Conservation (phyloP, 345 rosid species). For the Lepidium africanum region DNA sequence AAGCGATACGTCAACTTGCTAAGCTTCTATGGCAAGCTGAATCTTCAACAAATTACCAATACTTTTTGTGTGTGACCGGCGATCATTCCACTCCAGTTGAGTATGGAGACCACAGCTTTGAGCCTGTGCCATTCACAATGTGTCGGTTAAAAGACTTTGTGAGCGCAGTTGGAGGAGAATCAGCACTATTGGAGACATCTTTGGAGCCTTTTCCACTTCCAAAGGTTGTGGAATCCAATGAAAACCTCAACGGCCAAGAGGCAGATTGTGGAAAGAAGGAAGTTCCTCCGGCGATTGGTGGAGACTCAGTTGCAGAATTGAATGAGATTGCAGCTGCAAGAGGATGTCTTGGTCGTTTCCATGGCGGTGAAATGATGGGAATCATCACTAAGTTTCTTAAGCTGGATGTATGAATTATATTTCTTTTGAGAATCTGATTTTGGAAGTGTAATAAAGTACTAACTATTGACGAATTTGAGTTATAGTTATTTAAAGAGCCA, state of each 20-base stretch:
- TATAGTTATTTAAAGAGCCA: background rate
- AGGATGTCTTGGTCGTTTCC: constrained; percentile 91
- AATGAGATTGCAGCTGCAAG: constrained; percentile 79
- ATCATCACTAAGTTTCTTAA: constrained; percentile 26
- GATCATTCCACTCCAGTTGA: constrained; percentile 97
- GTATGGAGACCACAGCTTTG: constrained; percentile 96
- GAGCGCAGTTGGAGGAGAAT: constrained; percentile 65
- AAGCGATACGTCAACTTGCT: constrained; percentile 70
- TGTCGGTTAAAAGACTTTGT: constrained; percentile 70
- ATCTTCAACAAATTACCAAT: constrained; percentile 44
- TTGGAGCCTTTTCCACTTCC: constrained; percentile 90
- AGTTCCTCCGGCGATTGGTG: constrained; percentile 29
- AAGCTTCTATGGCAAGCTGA: constrained; percentile 86
- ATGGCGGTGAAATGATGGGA: constrained; percentile 51
- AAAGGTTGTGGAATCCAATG: constrained; percentile 34
- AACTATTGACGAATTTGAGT: background rate
- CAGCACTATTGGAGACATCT: constrained; percentile 42
- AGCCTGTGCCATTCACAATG: constrained; percentile 77
- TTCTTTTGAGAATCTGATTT: background rate
- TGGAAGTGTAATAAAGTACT: constrained; percentile 9
- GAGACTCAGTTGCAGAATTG: constrained; percentile 74
- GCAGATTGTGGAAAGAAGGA: background rate
- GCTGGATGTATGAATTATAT: background rate
- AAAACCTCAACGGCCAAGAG: background rate
- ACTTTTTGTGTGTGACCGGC: constrained; percentile 75